Evolutionary conservation across 2,329 filamentous ascomycete species (phyloP).

Genomic region (Xylariaceae sp.): DNA sequence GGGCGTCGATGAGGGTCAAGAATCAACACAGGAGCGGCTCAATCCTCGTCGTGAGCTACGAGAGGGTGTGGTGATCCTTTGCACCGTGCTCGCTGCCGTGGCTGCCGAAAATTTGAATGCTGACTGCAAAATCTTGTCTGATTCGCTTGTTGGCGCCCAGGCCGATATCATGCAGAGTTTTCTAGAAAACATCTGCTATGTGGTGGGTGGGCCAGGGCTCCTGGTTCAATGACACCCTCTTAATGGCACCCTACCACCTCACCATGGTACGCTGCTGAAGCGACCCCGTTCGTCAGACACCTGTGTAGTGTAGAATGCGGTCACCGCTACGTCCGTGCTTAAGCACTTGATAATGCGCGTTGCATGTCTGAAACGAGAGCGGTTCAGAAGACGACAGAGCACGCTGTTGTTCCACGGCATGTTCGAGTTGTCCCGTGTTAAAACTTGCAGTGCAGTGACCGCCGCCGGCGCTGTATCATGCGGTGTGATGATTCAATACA

Average conservation of each 20-base stretch:
- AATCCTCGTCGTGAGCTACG: not conserved
- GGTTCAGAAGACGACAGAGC: not conserved
- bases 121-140: conserved; percentile 7
- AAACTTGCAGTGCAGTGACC: not conserved
- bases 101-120: conserved; percentile 4
- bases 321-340: not conserved
- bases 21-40: not conserved
- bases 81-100: not conserved
- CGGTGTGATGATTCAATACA: not conserved
- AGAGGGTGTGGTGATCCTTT: conserved; percentile 2
- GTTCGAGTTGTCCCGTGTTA: not conserved
- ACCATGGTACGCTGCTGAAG: not conserved
- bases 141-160: conserved; percentile 7
- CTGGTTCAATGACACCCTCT: conserved; percentile 5
- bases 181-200: conserved; percentile 18
- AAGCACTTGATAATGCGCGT: conserved; percentile 1
- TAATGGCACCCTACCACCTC: conserved; percentile 5
- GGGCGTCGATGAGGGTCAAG: not conserved
- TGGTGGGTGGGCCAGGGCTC: conserved; percentile 10
- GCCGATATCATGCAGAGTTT: conserved; percentile 13
- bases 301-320: conserved; percentile 1
- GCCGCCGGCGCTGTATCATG: not conserved
- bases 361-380: not conserved
- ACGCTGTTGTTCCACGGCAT: not conserved
- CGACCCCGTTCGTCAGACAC: conserved; percentile 7